Percentiles rank a stretch among this genome's conserved stretches.
Conservation (phyloP, 139 green algal genomes). For the Picochlorum costavermella region DNA sequence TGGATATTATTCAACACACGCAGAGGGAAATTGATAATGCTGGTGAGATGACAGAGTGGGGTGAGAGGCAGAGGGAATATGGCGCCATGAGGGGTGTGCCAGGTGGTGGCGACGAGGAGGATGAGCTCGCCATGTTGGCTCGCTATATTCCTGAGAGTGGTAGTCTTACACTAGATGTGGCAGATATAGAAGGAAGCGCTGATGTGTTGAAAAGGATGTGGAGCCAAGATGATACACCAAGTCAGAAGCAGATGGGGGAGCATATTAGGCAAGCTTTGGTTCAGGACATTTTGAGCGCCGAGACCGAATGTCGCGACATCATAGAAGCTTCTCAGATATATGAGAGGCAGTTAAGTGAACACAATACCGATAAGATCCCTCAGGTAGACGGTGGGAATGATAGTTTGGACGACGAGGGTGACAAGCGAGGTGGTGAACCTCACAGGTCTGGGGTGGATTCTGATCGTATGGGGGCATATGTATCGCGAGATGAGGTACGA, state of each 20-base stretch:
- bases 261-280: background rate
- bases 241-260: background rate
- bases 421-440: no score
- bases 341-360: background rate
- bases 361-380: constrained; percentile 4
- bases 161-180: no score
- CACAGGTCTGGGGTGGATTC: no score
- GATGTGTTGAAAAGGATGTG: no score
- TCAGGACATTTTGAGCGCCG: background rate
- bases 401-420: background rate
- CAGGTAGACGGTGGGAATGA: constrained; percentile 30
- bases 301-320: constrained; percentile 24
- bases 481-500: background rate
- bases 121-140: no score
- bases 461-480: no score
- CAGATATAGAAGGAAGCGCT: no score
- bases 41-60: background rate
- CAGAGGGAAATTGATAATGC: no score
- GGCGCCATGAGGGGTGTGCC: background rate
- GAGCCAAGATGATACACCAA: background rate
- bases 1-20: no score
- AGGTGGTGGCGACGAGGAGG: background rate
- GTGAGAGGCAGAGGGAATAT: background rate
- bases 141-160: no score
- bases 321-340: constrained; percentile 2